Percentiles rank a stretch among this genome's conserved stretches.
Conservation (phyloP, 345 rosid genomes). For the Odontarrhena argentea region DNA sequence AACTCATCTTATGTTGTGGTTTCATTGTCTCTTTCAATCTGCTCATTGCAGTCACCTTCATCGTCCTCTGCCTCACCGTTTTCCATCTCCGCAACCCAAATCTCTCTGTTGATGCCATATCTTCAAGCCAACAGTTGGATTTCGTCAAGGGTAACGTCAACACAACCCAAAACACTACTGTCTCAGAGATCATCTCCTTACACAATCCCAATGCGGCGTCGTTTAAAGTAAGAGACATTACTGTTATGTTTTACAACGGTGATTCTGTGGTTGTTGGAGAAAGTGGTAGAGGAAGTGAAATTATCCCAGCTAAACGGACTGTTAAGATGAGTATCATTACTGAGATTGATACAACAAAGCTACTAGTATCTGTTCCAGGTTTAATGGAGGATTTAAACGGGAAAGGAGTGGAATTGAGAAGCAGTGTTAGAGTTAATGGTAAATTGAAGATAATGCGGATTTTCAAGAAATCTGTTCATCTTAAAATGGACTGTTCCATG, state of each 20-base stretch:
- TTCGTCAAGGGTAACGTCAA: slow-evolving; percentile 33
- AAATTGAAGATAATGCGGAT: slow-evolving; percentile 23
- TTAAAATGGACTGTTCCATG: slow-evolving; percentile 23
- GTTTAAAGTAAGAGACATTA: neutral
- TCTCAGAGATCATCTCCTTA: slow-evolving; percentile 23
- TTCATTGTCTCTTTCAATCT: slow-evolving; percentile 18
- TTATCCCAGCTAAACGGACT: slow-evolving; percentile 29
- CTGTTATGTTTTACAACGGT: neutral
- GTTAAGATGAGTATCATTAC: slow-evolving; percentile 34
- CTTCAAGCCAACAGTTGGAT: slow-evolving; percentile 29
- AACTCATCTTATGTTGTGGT: slow-evolving; percentile 41
- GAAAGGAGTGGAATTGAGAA: slow-evolving; percentile 21
- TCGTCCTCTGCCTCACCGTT: slow-evolving; percentile 36
- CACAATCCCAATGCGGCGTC: slow-evolving; percentile 26
- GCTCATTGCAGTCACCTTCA: slow-evolving; percentile 37
- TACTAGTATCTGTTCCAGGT: slow-evolving; percentile 28
- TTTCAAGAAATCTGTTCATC: slow-evolving; percentile 36
- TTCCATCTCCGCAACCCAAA: slow-evolving; percentile 37
- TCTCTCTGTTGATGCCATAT: slow-evolving; percentile 26
- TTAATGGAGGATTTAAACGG: slow-evolving; percentile 19
- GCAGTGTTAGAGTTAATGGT: slow-evolving; percentile 21
- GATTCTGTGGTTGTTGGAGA: neutral
- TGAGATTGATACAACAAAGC: slow-evolving; percentile 30
- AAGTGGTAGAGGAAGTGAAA: slow-evolving; percentile 4
- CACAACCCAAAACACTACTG: slow-evolving; percentile 20